These are phyloP conservation scores for Termitomyces sp. DNA, from an alignment of 1,284 basidiomycete species.

Conservation along the genomic window DNA sequence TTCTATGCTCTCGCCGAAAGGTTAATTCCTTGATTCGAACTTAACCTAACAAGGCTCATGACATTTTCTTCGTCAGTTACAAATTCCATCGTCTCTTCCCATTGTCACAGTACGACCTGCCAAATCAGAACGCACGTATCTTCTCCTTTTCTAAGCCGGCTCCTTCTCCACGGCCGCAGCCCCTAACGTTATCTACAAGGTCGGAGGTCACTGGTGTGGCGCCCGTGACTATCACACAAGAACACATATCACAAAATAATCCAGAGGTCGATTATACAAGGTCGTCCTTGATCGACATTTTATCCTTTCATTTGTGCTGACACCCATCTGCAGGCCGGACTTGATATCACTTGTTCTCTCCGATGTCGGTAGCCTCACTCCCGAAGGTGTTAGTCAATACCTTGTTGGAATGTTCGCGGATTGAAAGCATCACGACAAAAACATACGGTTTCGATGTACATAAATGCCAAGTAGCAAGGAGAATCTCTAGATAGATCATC, in stretches of 20 bases:
- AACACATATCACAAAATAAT: conserved; percentile 74
- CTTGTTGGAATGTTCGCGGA: conserved; percentile 87
- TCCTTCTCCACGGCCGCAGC: conserved; percentile 1
- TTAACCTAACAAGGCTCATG: conserved; percentile 19
- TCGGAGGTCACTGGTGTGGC: conserved; percentile 18
- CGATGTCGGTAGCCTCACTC: conserved; percentile 88
- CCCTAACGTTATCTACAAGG: conserved; percentile 12
- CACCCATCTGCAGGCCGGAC: conserved; percentile 56
- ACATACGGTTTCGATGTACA: conserved; percentile 10
- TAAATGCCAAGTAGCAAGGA: conserved; percentile 6
- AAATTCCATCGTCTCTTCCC: conserved; percentile 98
- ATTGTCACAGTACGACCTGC: conserved; percentile 94
- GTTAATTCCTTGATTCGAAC: conserved; percentile 28
- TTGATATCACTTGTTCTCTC: conserved; percentile 88
- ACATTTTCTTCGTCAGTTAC: conserved; percentile 54
- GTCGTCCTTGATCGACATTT: conserved; percentile 29
- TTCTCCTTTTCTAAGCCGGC: conserved; percentile 52
- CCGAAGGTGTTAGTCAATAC: conserved; percentile 88
- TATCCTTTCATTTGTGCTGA: conserved; percentile 5
- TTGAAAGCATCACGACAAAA: conserved; percentile 23
- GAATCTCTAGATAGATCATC: conserved; percentile 20
- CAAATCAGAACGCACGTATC: conserved; percentile 70
- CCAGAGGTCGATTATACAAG: conserved; percentile 83
- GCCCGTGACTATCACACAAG: conserved; percentile 54
- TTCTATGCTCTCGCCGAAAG: conserved; percentile 97